Conservation (phyloP, 495 filamentous ascomycete genomes). For the Saxophila tyrrhenica region DNA sequence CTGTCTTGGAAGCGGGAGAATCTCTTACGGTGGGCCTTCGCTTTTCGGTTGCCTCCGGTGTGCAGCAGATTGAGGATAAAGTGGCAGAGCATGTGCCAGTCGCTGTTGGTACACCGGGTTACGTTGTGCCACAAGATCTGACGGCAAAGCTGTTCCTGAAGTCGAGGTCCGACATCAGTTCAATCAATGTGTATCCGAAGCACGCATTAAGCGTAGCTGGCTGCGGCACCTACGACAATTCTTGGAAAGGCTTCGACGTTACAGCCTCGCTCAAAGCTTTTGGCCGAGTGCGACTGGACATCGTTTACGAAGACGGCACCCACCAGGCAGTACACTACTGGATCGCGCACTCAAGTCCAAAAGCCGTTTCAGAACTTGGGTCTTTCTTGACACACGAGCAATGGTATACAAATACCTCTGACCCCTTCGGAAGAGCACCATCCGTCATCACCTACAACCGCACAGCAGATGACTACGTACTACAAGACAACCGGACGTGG, state of each 20-base stretch:
- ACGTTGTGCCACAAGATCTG: constrained; percentile 35
- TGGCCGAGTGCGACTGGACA: constrained; percentile 33
- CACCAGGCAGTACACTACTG: constrained; percentile 41
- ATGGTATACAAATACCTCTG: constrained; percentile 35
- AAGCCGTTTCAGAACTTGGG: constrained; percentile 27
- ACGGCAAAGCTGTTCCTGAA: constrained; percentile 33
- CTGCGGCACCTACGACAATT: neutral
- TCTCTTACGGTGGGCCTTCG: constrained; percentile 34
- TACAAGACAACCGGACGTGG: constrained; percentile 42
- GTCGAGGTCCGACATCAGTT: constrained; percentile 11
- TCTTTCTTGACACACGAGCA: constrained; percentile 33
- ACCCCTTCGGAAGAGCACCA: constrained; percentile 38
- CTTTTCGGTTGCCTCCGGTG: constrained; percentile 34
- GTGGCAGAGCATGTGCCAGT: constrained; percentile 33
- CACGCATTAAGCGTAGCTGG: constrained; percentile 17
- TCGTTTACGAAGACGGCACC: constrained; percentile 33
- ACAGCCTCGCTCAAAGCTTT: constrained; percentile 24
- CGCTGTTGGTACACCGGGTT: constrained; percentile 38
- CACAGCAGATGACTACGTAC: constrained; percentile 28
- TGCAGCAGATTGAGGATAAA: constrained; percentile 33
- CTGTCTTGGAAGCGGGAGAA: constrained; percentile 31
- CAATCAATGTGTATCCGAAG: constrained; percentile 14
- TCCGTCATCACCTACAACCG: constrained; percentile 42
- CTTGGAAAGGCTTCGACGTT: constrained; percentile 20
- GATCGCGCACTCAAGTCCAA: constrained; percentile 32